Evolutionary conservation across 306 rosid species (phyloP).

Genomic region (Lupinus albus): DNA sequence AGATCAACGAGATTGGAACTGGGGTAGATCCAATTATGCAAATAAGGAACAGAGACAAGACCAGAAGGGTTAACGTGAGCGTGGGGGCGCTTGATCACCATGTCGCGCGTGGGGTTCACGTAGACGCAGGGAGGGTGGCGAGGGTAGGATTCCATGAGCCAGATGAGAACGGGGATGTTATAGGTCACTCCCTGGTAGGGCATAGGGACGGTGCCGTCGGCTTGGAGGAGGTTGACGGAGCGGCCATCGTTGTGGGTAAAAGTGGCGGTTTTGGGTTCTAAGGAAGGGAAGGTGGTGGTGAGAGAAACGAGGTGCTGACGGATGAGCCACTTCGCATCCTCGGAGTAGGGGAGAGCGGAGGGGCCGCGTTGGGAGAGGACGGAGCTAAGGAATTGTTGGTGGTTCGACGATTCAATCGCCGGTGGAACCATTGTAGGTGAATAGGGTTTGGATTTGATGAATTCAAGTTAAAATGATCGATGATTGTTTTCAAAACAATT

Average conservation of each 20-base stretch:
- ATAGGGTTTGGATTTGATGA: too few species aligned
- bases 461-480: too few species aligned
- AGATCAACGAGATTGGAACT: constrained; percentile 76
- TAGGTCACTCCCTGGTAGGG: constrained; percentile 71
- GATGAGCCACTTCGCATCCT: constrained; percentile 87
- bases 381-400: constrained; percentile 81
- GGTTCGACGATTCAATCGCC: too few species aligned
- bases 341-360: constrained; percentile 78
- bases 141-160: constrained; percentile 96
- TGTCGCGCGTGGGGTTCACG: constrained; percentile 91
- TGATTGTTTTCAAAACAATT: not conserved
- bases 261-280: constrained; percentile 81
- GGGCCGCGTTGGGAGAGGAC: constrained; percentile 98
- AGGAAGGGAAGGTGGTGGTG: constrained; percentile 60
- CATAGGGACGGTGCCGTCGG: constrained; percentile 88
- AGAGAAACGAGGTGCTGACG: constrained; percentile 82
- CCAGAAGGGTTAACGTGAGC: constrained; percentile 83
- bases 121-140: constrained; percentile 85
- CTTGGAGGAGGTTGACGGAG: constrained; percentile 85
- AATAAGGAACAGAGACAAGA: constrained; percentile 63
- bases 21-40: constrained; percentile 81
- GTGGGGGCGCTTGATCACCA: constrained; percentile 91
- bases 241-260: constrained; percentile 97
- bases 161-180: constrained; percentile 84
- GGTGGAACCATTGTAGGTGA: constrained; percentile 48